phyloP scores from a whole-genome alignment of 257 asterid species.

The Penstemon barbatus region DNA sequence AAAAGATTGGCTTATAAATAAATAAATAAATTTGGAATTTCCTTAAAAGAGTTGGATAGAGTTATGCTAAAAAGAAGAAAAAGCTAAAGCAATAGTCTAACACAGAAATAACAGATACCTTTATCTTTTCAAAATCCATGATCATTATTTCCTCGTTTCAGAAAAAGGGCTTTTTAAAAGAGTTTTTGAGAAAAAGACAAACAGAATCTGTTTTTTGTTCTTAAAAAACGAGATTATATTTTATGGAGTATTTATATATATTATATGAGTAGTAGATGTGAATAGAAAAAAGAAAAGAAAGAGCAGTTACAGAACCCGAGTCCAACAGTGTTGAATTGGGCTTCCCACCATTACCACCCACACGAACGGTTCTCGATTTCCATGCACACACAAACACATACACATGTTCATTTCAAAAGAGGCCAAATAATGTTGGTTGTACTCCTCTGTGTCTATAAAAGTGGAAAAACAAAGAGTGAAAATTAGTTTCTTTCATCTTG shows the following conservation, averaged over 20 bases:
- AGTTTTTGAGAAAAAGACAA: conserved; percentile 37
- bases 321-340: conserved; percentile 45
- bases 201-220: conserved; percentile 49
- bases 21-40: too few relatives aligned
- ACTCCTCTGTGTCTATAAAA: neutral
- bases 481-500: neutral
- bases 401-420: neutral
- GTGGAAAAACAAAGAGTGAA: neutral
- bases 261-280: neutral
- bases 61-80: neutral
- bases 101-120: too few relatives aligned
- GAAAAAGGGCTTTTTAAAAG: conserved; percentile 20
- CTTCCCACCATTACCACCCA: conserved; percentile 56
- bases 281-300: neutral
- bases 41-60: too few relatives aligned
- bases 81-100: neutral
- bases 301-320: conserved; percentile 47
- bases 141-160: conserved; percentile 19
- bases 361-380: conserved; percentile 71
- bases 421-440: neutral
- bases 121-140: neutral
- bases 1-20: too few relatives aligned
- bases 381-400: conserved; percentile 43
- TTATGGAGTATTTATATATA: neutral
- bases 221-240: conserved; percentile 31